Evolutionary conservation across 768 basidiomycete species (phyloP), one percentile per base, ranked within the genome.

Genomic region (Rhodotorula graminis): DNA sequence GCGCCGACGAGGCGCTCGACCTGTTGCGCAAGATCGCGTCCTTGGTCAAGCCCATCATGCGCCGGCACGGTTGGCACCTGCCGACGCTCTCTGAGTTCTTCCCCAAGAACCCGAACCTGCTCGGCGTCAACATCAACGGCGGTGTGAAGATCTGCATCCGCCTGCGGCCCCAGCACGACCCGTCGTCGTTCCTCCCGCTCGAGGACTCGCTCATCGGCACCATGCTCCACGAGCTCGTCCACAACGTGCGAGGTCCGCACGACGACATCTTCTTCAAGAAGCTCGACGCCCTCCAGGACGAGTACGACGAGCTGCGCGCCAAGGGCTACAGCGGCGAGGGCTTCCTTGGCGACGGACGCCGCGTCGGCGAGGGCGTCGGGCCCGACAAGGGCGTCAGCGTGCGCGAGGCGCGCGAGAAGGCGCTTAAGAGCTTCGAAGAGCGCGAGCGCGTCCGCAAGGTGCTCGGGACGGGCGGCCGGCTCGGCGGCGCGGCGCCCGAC

Each of bases 1-100:
- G 86, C 76, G 85, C 87, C 57, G 86, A 89, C 73, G 84, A 86
- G 52, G 91, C 92, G 27, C 83, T 91, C 56, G 80, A 83, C 25
- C 83, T 90, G 79, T 84, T 93, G 50, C 85, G 89, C 76, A 85
- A 85, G 72, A 84, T 57, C 25, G 37, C 42, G 27, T 25, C 62
- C 67, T 84, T 91, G 61, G 92, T 95, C 62, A 94, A 93, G 80
- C 94, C 94, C 14, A 92, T 97, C 75, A 96, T 96, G 93, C 84
- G 88, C 69, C 91, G 88, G 75, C 89, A 89, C 76, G 82, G 82
- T 10, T 97, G 93, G 93, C 84, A 85, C 40, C 79, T 83, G 0
- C 82, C 82, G 0, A 70, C 71, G 2, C 71, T 82, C 12, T 77
- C 80, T n/a, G 91, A 95, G 80, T 93, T 94, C 84, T 92, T 90